These are phyloP conservation scores for Rhizophlyctis rosea DNA, from an alignment of 192 early-diverging fungal genomes.

Conservation along the genomic window DNA sequence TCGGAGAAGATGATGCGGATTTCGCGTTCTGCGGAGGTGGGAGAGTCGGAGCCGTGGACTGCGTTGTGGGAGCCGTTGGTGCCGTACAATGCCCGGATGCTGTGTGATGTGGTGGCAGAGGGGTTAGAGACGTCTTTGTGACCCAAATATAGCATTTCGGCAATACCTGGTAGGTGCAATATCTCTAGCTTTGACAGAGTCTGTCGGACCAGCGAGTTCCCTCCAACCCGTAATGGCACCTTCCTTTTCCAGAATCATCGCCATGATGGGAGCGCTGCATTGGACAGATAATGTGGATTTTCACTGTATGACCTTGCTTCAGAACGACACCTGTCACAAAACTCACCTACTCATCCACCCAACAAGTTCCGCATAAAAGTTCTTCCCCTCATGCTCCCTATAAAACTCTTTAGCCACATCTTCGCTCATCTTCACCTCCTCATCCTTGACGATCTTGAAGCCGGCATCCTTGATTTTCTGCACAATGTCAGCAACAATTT, in stretches of 20 bases:
- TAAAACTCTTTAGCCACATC: constrained; percentile 47
- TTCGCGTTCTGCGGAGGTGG: constrained; percentile 32
- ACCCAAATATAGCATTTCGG: too few relatives aligned
- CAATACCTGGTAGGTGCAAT: constrained; percentile 41
- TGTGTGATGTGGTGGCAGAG: too few relatives aligned
- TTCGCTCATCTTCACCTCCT: constrained; percentile 23
- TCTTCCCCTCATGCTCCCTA: constrained; percentile 40
- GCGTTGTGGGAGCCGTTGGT: constrained; percentile 39
- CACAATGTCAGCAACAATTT: constrained; percentile 20
- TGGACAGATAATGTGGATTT: not conserved
- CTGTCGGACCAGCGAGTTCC: constrained; percentile 46
- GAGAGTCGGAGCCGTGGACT: constrained; percentile 47
- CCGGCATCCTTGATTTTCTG: constrained; percentile 26
- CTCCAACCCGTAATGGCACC: constrained; percentile 37
- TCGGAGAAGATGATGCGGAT: constrained; percentile 27
- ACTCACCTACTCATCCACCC: constrained; percentile 53
- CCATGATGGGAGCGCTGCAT: constrained; percentile 42
- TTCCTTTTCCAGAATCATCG: constrained; percentile 38
- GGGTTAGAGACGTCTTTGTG: too few relatives aligned
- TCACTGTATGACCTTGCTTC: not conserved
- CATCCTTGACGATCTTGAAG: constrained; percentile 31
- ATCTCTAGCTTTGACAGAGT: constrained; percentile 45
- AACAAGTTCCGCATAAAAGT: constrained; percentile 40
- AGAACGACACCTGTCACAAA: constrained; percentile 1
- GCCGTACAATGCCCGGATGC: constrained; percentile 41